Evolutionary conservation across 108 stramenopile species (phyloP), one percentile per base, ranked within the genome.

Genomic region (Bacterosira constricta): DNA sequence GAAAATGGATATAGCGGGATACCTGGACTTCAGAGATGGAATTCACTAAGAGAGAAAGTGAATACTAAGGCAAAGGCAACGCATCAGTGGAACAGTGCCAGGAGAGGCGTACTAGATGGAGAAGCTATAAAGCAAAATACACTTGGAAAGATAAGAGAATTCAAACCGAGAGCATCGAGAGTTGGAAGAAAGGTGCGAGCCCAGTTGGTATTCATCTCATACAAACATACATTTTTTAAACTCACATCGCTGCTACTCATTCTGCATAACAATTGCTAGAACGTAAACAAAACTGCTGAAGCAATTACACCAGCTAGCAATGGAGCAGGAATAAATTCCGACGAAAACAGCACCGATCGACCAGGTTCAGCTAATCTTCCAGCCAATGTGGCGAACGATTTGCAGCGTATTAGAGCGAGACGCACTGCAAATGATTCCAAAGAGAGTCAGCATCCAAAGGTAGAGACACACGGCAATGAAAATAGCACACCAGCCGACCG

Each of bases 21-120:
- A 18, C 18, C 67, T 34, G 56, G 50, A 31, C 30, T 30, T 20
- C 36, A 66, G 38, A 47, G 59, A 51, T 75, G 74, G 74, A 49
- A 49, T 32, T n/a, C 32, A 12, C n/a, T 75, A 13, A 66, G 31
- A 51, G 57, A 46, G 0, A 73, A n/a, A 25, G 44, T 63, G 34
- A 29, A 73, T 18, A 57, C 36, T 42, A 74, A 64, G 30, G 38
- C 63, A 38, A 68, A 54, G 13, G 39, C 37, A 34, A 53, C 34
- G 18, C 25, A 63, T 29, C 51, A 54, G 39, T 72, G 71, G 71
- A 54, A 50, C 13, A 41, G 51, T 34, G 60, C 53, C 18, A 62
- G 23, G 65, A 66, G n/a, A 21, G 60, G 38, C n/a, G 30, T 75
- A 17, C 18, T 20, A 18, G 37, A 42, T 30, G 49, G 73, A 11